Evolutionary conservation across 2,329 filamentous ascomycete genomes (phyloP), one percentile per base, ranked within the genome.

Genomic region (Fusarium nelsonii): DNA sequence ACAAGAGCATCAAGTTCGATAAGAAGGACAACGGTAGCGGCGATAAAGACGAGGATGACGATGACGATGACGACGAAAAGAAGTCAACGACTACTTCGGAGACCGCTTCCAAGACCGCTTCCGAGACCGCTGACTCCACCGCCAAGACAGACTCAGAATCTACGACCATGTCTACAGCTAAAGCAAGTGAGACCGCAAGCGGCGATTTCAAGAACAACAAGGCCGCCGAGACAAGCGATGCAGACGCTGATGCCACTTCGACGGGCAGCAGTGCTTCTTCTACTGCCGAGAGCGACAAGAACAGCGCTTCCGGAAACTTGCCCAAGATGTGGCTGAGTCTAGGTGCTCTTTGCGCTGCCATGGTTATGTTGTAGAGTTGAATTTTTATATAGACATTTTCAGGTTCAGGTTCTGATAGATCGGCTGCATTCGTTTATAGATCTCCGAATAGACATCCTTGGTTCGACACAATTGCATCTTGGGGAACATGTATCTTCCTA

Each of bases 1-100:
- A 65, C 18, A 52, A 60, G 15, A 77, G 73, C 52, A 76, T 77
- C 7, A 46, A 74, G 15, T 48, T 73, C 8, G 68, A 70, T 2
- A 51, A 53, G 43, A 65, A 58, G 39, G 63, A 68, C 20, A 55
- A n/a, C 16, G 53, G 45, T 3, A 32, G 45, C 4, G 34, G 39
- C 11, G 51, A 30, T 4, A 28, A 60, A 12, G 30, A 36, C 4
- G 30, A 58, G 0, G 53, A 64, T 0, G 32, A 55, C 2, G 26
- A 55, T 0, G 32, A 55, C 2, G 26, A 55, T 1, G 16, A 55
- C 15, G 33, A 59, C 9, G 7, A 60, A 9, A 23, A 37, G 8
- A 18, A 58, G n/a, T 51, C 62, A 28, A 45, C 60, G 1, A 52
- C 30, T 23, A 14, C 60, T 15, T 41, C 52, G 4, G 34, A 45